A percentile compares a stretch with the other conserved stretches of the same genome.
Evolutionary conservation across 2,329 filamentous ascomycete species (phyloP).

Genomic region (Fusarium nygamai): DNA sequence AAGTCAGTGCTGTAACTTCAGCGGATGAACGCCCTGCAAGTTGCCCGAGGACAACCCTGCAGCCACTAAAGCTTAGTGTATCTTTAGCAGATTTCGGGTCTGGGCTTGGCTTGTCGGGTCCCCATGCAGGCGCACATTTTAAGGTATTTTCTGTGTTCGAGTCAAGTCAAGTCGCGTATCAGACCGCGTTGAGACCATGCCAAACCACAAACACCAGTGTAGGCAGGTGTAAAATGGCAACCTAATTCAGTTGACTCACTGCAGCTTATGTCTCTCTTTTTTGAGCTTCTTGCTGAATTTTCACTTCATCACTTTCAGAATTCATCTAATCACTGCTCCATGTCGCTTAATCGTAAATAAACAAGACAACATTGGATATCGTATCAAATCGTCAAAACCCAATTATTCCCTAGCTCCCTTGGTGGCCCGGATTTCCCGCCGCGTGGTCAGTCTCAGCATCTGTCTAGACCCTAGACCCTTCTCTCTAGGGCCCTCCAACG

Average conservation of each 20-base stretch:
- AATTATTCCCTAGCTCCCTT: constrained; percentile 37
- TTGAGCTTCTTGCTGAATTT: not conserved
- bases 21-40: constrained; percentile 20
- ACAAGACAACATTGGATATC: constrained; percentile 23
- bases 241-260: not conserved
- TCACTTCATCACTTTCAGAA: not conserved
- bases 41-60: constrained; percentile 2
- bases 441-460: constrained; percentile 33
- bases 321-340: not conserved
- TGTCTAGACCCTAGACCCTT: constrained; percentile 34
- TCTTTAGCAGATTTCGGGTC: constrained; percentile 26
- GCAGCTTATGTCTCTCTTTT: not conserved
- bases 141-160: constrained; percentile 23
- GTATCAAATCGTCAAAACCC: constrained; percentile 21
- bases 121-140: constrained; percentile 12
- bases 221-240: constrained; percentile 5
- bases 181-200: constrained; percentile 26
- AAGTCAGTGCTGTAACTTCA: constrained; percentile 4
- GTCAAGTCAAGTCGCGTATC: constrained; percentile 29
- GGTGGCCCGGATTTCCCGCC: constrained; percentile 34
- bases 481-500: constrained; percentile 6
- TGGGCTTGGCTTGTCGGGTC: not conserved
- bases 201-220: constrained; percentile 12
- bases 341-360: constrained; percentile 12
- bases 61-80: constrained; percentile 31